Evolutionary conservation across 169 alveolate genomes (phyloP).

Genomic region (Perkinsus marinus): DNA sequence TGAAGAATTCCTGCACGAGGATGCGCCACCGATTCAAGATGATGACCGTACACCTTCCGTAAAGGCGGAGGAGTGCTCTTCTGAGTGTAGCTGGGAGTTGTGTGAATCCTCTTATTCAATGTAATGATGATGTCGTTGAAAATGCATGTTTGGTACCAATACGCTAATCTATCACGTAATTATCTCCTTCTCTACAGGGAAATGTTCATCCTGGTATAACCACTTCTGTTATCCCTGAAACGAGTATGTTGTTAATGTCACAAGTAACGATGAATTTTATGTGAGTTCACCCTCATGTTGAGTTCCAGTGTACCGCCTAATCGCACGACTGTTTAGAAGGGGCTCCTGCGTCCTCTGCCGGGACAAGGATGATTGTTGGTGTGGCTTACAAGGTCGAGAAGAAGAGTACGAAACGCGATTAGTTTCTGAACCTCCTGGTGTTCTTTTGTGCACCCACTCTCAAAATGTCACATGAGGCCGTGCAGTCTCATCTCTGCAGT

Average conservation of each 20-base stretch:
- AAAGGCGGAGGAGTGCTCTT: too few relatives aligned
- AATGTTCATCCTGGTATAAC: too few relatives aligned
- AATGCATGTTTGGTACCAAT: too few relatives aligned
- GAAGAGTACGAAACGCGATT: neutral
- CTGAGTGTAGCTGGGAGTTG: neutral
- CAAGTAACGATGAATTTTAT: too few relatives aligned
- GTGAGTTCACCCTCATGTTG: too few relatives aligned
- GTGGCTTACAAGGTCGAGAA: neutral
- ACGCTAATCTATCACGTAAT: too few relatives aligned
- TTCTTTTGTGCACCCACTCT: neutral
- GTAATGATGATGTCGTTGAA: neutral
- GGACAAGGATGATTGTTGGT: neutral
- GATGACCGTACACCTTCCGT: neutral
- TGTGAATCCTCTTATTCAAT: neutral
- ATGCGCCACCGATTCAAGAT: neutral
- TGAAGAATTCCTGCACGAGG: too few relatives aligned
- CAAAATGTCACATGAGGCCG: too few relatives aligned
- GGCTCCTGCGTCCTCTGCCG: neutral
- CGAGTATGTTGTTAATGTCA: too few relatives aligned
- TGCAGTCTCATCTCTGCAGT: too few relatives aligned
- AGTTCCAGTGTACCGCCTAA: neutral
- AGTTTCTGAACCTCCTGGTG: neutral
- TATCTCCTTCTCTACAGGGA: too few relatives aligned
- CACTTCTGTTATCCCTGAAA: too few relatives aligned
- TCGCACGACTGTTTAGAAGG: neutral